Evolutionary conservation across 768 basidiomycete species (phyloP), one percentile per base, ranked within the genome.

Genomic region (Coprinopsis strossmayeri): DNA sequence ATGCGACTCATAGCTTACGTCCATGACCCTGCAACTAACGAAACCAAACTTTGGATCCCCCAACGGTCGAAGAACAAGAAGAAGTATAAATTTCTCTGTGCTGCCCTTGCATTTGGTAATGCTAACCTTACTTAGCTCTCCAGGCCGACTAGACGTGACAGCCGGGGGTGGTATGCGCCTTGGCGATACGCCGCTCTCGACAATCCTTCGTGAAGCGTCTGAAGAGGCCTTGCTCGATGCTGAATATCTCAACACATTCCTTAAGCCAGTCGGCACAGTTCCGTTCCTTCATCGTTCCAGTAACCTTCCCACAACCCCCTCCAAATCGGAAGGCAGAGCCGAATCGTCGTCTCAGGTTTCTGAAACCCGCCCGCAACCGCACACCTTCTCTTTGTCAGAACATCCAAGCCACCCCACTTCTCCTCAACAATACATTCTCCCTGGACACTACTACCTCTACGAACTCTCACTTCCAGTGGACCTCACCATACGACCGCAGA

Each of bases 361-460:
- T 2, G 47, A 3, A 34, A 42, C n/a, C 34, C 48, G 5, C 24
- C 41, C 34, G 13, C 34, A 44, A 25, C 28, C 40, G 25, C 43
- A 28, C 25, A 20, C 30, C 30, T 38, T 9, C 18, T 45, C 43
- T 3, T 32, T 45, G 12, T 28, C 27, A 3, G 43, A 45, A 20
- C 43, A 45, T 27, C 43, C 43, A 11, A 32, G 21, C 12, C 25
- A 7, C 43, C 26, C 27, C 11, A 45, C 43, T 13, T 28, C 27
- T 12, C 43, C 43, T 30, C 57, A 64, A 15, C 62, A 62, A 34
- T 74, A 70, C 70, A 60, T 72, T 15, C 55, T 74, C n/a, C 73
- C 73, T 3, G 70, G 70, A 18, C 57, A 72, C 17, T 74, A 74
- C 53, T 69, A 71, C 49, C 64, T 70, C 28, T 74, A 68, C 44